Evolutionary conservation across 2,329 filamentous ascomycete genomes (phyloP), one percentile per base, ranked within the genome.

Genomic region (Coniochaeta sp.): DNA sequence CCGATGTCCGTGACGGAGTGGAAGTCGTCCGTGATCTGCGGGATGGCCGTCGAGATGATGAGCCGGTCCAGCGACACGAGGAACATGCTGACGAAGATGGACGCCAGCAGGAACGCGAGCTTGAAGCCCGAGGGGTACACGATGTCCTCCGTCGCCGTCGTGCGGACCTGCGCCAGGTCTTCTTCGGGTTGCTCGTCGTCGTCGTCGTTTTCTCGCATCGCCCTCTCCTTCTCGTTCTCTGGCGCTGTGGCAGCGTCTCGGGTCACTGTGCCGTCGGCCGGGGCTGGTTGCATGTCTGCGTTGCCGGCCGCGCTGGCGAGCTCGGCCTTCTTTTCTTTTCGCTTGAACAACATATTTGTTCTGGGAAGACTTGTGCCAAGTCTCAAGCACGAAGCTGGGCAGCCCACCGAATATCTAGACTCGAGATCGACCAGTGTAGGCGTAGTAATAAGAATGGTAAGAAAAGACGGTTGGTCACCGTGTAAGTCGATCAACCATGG

Each of bases 21-120:
- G 65, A 75, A 75, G 40, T 74, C 71, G 60, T 75, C 70, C 2
- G 73, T 75, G 65, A 75, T 75, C 55, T 67, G 67, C 17, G 73
- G 74, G 54, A 76, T 73, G n/a, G 73, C 74, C 2, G 74, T 75
- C 0, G 71, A 69, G 58, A 74, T 68, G 61, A 74, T 74, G 24
- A 73, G 65, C 14, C 72, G 69, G 64, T 75, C 74, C 56, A 76
- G 69, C 10, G 74, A 69, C 38, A 76, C 69, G 26, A 76, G 66
- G 63, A 77, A 77, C 67, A 77, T 69, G 61, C 68, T 70, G 24
- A 72, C 65, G 60, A 72, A 74, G 34, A 72, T 63, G 5, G 73
- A 74, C 5, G 66, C 56, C 58, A 76, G 62, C 5, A 75, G 61
- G 34, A 75, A 61, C 5, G 59, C 66, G 7, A 75, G 69, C 28